A percentile compares a stretch with the other conserved stretches of the same genome.
These are phyloP conservation scores for Mycosphaerella sp. DNA, from an alignment of 2,329 filamentous ascomycete species.

Conservation along the genomic window DNA sequence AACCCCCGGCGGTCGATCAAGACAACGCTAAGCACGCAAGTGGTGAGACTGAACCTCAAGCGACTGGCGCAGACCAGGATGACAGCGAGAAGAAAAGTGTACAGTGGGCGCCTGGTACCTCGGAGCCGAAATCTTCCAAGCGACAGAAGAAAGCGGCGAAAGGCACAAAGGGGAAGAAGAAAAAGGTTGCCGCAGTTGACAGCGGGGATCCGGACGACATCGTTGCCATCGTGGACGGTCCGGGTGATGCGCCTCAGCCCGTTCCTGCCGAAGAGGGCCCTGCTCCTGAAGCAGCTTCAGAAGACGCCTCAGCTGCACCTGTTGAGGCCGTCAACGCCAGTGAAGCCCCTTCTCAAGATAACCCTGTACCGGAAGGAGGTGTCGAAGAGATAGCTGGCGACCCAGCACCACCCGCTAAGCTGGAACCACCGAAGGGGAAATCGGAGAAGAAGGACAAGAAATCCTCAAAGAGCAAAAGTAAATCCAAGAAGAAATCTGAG, in stretches of 20 bases:
- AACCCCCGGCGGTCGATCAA: not conserved
- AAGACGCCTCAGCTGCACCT: not conserved
- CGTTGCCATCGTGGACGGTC: constrained; percentile 21
- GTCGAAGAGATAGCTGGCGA: not conserved
- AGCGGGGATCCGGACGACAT: constrained; percentile 23
- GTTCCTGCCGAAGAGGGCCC: not conserved
- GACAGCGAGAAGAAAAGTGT: constrained; percentile 25
- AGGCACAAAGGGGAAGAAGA: constrained; percentile 22
- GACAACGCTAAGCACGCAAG: not conserved
- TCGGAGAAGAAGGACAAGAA: constrained; percentile 6
- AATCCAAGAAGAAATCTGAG: not conserved
- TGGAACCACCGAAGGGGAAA: not conserved
- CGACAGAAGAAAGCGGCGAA: constrained; percentile 25
- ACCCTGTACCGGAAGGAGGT: not conserved
- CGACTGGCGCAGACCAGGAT: constrained; percentile 11
- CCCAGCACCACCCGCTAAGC: not conserved
- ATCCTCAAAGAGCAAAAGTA: constrained; percentile 6
- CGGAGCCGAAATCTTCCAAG: constrained; percentile 23
- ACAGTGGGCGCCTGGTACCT: constrained; percentile 26
- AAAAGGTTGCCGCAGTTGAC: constrained; percentile 17
- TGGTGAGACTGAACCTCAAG: not conserved
- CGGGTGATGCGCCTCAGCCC: constrained; percentile 1
- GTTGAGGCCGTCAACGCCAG: not conserved
- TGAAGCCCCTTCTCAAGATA: not conserved
- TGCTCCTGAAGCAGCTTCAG: not conserved